phyloP scores from a whole-genome alignment of 305 asterid genomes.

The Withania somnifera region DNA sequence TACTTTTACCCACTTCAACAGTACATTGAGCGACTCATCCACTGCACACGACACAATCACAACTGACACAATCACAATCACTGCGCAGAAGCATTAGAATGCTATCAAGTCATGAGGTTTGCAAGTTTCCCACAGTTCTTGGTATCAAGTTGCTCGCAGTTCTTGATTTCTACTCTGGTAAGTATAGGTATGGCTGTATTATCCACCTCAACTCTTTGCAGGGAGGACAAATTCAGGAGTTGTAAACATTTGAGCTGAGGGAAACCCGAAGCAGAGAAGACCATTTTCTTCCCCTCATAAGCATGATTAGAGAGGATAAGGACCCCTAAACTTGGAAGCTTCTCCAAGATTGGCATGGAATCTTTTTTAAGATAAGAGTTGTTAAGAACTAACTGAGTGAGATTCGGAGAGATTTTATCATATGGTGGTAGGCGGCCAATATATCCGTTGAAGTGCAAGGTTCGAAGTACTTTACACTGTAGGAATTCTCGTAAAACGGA shows the following conservation, averaged over 20 bases:
- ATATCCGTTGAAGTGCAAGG: not conserved
- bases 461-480: not conserved
- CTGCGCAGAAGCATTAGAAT: no score
- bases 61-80: no score
- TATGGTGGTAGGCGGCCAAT: not conserved
- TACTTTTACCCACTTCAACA: no score
- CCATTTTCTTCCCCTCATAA: not conserved
- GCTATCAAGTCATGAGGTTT: no score
- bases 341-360: constrained; percentile 4
- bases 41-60: no score
- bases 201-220: not conserved
- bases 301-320: not conserved
- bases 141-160: not conserved
- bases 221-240: not conserved
- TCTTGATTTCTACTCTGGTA: not conserved
- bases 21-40: no score
- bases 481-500: not conserved
- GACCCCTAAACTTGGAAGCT: not conserved
- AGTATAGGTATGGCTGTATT: not conserved
- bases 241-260: not conserved
- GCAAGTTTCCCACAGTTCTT: not conserved
- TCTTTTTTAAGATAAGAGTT: constrained; percentile 1
- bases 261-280: not conserved
- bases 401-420: not conserved
- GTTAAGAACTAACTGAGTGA: not conserved